Conservation (phyloP, 371 early-diverging fungal species). For the Parasitella parasitica region DNA sequence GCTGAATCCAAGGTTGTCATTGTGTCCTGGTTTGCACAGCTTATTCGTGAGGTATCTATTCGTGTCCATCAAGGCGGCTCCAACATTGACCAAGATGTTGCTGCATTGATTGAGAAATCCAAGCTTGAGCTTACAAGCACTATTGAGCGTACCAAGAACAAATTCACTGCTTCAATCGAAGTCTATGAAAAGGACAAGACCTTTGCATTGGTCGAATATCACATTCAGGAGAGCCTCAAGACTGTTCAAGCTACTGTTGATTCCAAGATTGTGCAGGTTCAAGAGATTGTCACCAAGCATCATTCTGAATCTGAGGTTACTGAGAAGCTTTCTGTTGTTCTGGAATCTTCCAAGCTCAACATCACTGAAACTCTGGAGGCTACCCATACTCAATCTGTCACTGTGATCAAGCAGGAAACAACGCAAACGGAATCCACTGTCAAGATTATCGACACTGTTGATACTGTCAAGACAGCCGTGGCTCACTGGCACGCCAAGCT, state of each 20-base stretch:
- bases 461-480: conserved; percentile 22
- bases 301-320: conserved; percentile 13
- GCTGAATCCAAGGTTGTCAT: conserved; percentile 20
- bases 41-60: conserved; percentile 19
- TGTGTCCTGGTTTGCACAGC: conserved; percentile 21
- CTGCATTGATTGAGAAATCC: conserved; percentile 19
- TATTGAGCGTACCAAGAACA: conserved; percentile 16
- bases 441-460: conserved; percentile 28
- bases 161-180: conserved; percentile 14
- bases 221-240: conserved; percentile 18
- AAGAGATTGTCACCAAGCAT: conserved; percentile 13
- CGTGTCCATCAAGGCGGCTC: conserved; percentile 21
- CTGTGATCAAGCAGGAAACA: conserved; percentile 16
- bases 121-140: conserved; percentile 14
- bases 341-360: conserved; percentile 16
- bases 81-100: conserved; percentile 22
- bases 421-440: conserved; percentile 21
- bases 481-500: conserved; percentile 17
- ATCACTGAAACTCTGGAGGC: conserved; percentile 15
- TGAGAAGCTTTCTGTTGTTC: conserved; percentile 16
- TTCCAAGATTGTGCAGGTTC: conserved; percentile 16
- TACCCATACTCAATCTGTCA: conserved; percentile 11
- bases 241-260: conserved; percentile 13
- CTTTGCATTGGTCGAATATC: conserved; percentile 12
- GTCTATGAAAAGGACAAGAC: conserved; percentile 22